Percentiles rank a stretch among this genome's conserved stretches.
phyloP scores from a whole-genome alignment of 495 filamentous ascomycete genomes.

The Aspergillus steynii region DNA sequence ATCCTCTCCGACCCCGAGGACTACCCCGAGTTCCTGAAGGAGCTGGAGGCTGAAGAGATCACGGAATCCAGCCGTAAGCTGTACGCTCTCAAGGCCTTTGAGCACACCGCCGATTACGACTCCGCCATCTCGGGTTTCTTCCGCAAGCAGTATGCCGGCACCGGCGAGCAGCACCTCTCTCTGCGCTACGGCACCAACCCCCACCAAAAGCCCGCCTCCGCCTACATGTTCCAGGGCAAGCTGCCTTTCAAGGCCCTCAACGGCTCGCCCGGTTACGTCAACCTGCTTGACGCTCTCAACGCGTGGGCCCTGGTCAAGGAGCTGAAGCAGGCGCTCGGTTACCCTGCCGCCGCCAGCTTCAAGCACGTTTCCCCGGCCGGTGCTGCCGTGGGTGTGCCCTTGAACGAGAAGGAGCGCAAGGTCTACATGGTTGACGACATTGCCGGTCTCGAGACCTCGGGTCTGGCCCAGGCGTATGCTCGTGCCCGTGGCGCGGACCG shows the following conservation, averaged over 20 bases:
- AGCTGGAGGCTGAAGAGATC: constrained; percentile 84
- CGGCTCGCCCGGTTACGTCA: constrained; percentile 93
- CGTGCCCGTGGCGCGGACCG: constrained; percentile 92
- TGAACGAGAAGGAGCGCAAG: constrained; percentile 85
- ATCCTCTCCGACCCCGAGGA: constrained; percentile 91
- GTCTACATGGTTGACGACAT: constrained; percentile 99
- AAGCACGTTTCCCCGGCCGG: constrained; percentile 98
- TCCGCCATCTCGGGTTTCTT: constrained; percentile 94
- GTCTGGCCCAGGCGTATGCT: constrained; percentile 90
- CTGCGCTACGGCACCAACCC: constrained; percentile 96
- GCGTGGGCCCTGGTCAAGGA: constrained; percentile 97
- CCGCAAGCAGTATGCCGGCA: constrained; percentile 89
- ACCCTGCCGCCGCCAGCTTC: constrained; percentile 96
- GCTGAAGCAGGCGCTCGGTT: constrained; percentile 80
- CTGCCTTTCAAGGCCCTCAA: constrained; percentile 97
- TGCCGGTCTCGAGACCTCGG: constrained; percentile 77
- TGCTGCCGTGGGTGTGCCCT: constrained; percentile 85
- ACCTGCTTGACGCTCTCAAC: constrained; percentile 94
- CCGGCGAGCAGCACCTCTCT: constrained; percentile 77
- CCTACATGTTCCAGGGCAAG: constrained; percentile 66
- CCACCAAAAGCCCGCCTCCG: constrained; percentile 93
- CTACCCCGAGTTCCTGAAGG: constrained; percentile 90
- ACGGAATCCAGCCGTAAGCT: constrained; percentile 76
- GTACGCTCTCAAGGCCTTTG: constrained; percentile 94
- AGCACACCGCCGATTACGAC: constrained; percentile 98